Conservation (phyloP, 192 early-diverging fungal species). For the Coemansia sp. region DNA sequence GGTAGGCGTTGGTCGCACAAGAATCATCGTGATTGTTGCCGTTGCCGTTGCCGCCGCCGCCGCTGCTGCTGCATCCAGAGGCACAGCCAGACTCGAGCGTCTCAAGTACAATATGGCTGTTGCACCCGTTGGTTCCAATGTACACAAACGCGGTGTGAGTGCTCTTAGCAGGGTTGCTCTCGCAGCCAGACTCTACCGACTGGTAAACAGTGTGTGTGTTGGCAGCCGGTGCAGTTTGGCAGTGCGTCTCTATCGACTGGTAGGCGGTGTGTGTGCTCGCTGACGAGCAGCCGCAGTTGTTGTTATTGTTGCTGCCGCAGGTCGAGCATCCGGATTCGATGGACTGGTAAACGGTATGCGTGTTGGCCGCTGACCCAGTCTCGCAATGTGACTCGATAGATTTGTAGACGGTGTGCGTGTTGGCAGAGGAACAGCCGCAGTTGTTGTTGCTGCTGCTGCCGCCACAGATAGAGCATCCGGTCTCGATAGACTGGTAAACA, state of each 20-base stretch:
- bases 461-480: not conserved
- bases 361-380: not conserved
- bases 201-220: conserved; percentile 32
- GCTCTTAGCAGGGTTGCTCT: conserved; percentile 7
- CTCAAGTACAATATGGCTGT: conserved; percentile 21
- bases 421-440: conserved; percentile 2
- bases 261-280: conserved; percentile 25
- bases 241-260: conserved; percentile 29
- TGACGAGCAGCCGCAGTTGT: conserved; percentile 3
- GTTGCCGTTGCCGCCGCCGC: not conserved
- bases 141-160: conserved; percentile 16
- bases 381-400: conserved; percentile 21
- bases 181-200: conserved; percentile 18
- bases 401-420: conserved; percentile 36
- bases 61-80: not conserved
- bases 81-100: conserved; percentile 13
- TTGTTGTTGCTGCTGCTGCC: not conserved
- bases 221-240: not conserved
- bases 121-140: conserved; percentile 10
- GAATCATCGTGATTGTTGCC: not conserved
- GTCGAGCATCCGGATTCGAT: conserved; percentile 8
- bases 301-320: not conserved
- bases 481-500: conserved; percentile 18
- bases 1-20: not conserved
- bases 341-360: conserved; percentile 21